Evolutionary conservation across 306 rosid species (phyloP), one percentile per base, ranked within the genome.

Genomic region (Hippophae rhamnoides): DNA sequence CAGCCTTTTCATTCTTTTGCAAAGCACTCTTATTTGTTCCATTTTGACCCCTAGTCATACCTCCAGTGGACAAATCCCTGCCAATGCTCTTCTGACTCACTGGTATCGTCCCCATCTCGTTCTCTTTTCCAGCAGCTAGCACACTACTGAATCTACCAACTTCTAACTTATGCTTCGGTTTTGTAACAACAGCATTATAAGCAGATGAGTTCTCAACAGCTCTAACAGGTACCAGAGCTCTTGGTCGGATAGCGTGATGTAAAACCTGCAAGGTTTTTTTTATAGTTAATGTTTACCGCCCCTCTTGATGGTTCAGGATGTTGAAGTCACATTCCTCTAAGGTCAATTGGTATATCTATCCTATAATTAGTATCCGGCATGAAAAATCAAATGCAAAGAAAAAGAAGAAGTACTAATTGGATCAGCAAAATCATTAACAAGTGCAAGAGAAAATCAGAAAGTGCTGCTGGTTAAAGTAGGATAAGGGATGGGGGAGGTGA

Each of bases 41-140:
- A 67, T 65, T 73, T 50, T 49, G 74, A 76, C 57, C 73, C 57
- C 52, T 65, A 10, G 47, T 69, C 59, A 60, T 27, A 49, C 60
- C 54, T 65, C 43, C 51, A 44, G 77, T 57, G 69, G 59, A 54
- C 61, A 60, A 57, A 57, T 58, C 80, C 72, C 66, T 81, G 64
- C 65, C 73, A 52, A 31, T 62, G 78, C 77, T 57, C 57, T 89
- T 81, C 57, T 69, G 65, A 66, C 65, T 72, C 14, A 8, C 51
- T 43, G 74, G 8, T 41, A 48, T 52, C 57, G 52, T 77, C 56
- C 55, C 72, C 18, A 60, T 66, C 62, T 57, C 62, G 71, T 81
- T 83, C 79, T 86, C 87, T 70, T 71, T 77, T 53, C 81, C 82
- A 47, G 65, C 62, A 61, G 65, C 71, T 3, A 54, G 66, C 74